Conservation (phyloP, 2,329 filamentous ascomycete genomes). For the Seiridium cupressi region DNA sequence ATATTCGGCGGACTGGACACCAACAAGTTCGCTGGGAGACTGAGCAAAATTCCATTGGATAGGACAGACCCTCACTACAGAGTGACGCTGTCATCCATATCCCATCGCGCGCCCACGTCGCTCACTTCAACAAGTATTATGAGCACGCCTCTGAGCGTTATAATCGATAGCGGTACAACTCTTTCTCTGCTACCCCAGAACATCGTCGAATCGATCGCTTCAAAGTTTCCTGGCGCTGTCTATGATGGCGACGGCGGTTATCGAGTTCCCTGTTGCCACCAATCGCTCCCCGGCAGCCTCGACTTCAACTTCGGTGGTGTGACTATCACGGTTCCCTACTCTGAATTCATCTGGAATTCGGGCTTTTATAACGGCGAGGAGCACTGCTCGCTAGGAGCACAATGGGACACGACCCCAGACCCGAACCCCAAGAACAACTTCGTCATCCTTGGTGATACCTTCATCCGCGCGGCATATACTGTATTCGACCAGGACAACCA, state of each 20-base stretch:
- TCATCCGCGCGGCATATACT: slow-evolving; percentile 28
- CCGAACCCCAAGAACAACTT: slow-evolving; percentile 17
- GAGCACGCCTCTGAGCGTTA: slow-evolving; percentile 35
- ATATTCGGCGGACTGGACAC: slow-evolving; percentile 54
- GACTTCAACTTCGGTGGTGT: slow-evolving; percentile 48
- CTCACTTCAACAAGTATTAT: slow-evolving; percentile 11
- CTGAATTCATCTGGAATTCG: slow-evolving; percentile 29
- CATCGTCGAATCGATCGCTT: slow-evolving; percentile 40
- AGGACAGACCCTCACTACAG: slow-evolving; percentile 29
- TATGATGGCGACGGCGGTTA: slow-evolving; percentile 42
- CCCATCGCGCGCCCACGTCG: slow-evolving; percentile 15
- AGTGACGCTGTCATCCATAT: slow-evolving; percentile 20
- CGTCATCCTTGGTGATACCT: slow-evolving; percentile 30
- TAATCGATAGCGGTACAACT: slow-evolving; percentile 54
- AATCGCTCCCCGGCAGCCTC: slow-evolving; percentile 35
- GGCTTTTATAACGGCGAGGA: slow-evolving; percentile 10
- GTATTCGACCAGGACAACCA: slow-evolving; percentile 28
- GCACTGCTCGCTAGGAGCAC: slow-evolving; percentile 22
- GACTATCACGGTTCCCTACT: slow-evolving; percentile 23
- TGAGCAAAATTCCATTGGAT: slow-evolving; percentile 43
- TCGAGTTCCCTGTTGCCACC: slow-evolving; percentile 39
- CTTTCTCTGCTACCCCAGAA: slow-evolving; percentile 42
- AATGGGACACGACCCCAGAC: slow-evolving; percentile 12
- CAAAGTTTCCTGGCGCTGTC: slow-evolving; percentile 37
- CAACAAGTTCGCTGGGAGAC: slow-evolving; percentile 47